phyloP scores from a whole-genome alignment of 2,329 filamentous ascomycete genomes.

The Pseudopyrenochaeta lycopersici region DNA sequence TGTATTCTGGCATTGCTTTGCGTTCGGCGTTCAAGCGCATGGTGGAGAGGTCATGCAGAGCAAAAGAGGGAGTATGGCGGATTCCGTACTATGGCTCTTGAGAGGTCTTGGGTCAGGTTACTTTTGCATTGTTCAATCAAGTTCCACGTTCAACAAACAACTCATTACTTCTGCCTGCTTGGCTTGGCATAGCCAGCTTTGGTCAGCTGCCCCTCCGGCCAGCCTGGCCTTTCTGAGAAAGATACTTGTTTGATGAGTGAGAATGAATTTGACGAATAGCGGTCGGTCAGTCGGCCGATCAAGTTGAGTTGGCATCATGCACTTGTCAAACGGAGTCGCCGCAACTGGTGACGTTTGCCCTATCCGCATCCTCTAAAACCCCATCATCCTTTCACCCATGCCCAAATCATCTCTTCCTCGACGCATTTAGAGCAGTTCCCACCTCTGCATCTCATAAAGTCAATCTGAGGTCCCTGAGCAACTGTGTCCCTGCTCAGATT shows the following conservation, averaged over 20 bases:
- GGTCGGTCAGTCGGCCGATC: not conserved
- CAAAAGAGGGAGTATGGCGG: conserved; percentile 19
- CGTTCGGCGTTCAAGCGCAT: conserved; percentile 30
- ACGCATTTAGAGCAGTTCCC: not conserved
- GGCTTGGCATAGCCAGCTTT: conserved; percentile 4
- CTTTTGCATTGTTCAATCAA: conserved; percentile 4
- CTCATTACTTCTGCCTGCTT: conserved; percentile 3
- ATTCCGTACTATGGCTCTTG: conserved; percentile 4
- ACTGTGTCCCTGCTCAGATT: not conserved
- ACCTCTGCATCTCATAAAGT: conserved; percentile 3
- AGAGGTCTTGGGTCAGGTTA: conserved; percentile 3
- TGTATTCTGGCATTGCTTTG: conserved; percentile 4
- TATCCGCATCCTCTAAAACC: not conserved
- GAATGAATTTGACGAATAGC: not conserved
- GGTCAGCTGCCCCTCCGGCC: not conserved
- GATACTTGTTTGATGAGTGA: not conserved
- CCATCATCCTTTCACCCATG: not conserved
- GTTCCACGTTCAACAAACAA: not conserved
- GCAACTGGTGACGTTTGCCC: not conserved
- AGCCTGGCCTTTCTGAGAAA: not conserved
- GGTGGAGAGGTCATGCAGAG: conserved; percentile 1
- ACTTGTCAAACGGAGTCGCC: not conserved
- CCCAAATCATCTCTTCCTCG: not conserved
- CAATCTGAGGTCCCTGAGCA: conserved; percentile 1
- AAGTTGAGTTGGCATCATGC: not conserved